Base-by-base conservation (phyloP, 2,329 filamentous ascomycete species). In the Hypomyces rosellus region DNA sequence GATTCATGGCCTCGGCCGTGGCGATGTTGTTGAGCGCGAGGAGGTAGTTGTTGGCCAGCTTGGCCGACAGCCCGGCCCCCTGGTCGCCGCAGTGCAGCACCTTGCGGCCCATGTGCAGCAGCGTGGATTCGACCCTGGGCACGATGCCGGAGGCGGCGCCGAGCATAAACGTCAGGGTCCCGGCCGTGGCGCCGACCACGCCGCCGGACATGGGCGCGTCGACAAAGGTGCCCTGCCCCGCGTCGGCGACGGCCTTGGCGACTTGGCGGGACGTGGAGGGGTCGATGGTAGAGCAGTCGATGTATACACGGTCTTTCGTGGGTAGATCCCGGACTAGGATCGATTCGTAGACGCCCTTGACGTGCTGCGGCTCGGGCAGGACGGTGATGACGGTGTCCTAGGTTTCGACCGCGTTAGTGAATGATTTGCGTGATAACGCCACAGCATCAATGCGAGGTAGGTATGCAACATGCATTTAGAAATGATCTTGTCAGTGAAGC, bases 121-220 rank as follows among this genome's bases (percentile, higher is more conserved):
- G 76, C 1, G 90, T 76, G 0, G 82, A 77, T 51, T 85, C 85
- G 9, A 88, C 76, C 11, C 81, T 78, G 1, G 82, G 70, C 1
- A 93, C 74, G 0, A 88, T 66, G 4, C 77, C 71, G 1, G 73
- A 64, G 0, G 82, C 75, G 6, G 85, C 79, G 40, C 93, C 93
- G 50, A 97, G 82, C 93, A 99, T 97, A 67, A 99, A 99, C 0
- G 91, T 96, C 51, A 99, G 74, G 0, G 89, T 91, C 34, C 87
- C 93, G 12, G 89, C 89, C 5, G 82, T 77, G 11, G 93, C 93
- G 40, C 92, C 93, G 5, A 97, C 89, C 0, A 96, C 91, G 46
- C 93, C 93, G 44, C 93, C 93, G 0, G 92, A 97, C 86, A 99
- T 96, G 41, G 93, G 93, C 3, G 93, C 92, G 65, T 99, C 93